Conservation (phyloP, 2,329 filamentous ascomycete species). For the Aspergillus fumigatus region DNA sequence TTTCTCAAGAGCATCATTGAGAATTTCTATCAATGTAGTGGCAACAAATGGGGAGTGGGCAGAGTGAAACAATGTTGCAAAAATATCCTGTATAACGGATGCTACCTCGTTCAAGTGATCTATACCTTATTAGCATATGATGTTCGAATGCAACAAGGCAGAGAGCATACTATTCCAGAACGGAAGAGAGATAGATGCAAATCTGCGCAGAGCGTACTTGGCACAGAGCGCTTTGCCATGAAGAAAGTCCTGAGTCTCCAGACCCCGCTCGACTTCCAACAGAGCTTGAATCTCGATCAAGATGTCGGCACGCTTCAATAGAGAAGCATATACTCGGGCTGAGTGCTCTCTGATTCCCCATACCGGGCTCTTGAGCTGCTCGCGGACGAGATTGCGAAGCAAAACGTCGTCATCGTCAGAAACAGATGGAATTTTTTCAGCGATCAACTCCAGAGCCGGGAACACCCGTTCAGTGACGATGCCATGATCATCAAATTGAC, state of each 20-base stretch:
- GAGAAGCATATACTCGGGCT: slow-evolving; percentile 39
- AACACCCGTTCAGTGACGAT: slow-evolving; percentile 42
- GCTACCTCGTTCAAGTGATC: slow-evolving; percentile 26
- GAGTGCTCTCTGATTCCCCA: slow-evolving; percentile 46
- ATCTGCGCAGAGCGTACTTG: slow-evolving; percentile 34
- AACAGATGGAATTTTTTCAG: slow-evolving; percentile 38
- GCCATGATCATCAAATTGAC: slow-evolving; percentile 22
- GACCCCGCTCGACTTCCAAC: slow-evolving; percentile 13
- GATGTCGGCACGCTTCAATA: slow-evolving; percentile 31
- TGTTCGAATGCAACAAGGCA: background rate
- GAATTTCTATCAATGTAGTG: slow-evolving; percentile 32
- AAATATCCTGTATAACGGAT: slow-evolving; percentile 20
- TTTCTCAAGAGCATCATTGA: slow-evolving; percentile 34
- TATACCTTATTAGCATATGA: slow-evolving; percentile 13
- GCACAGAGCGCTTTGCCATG: slow-evolving; percentile 41
- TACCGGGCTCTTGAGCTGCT: slow-evolving; percentile 39
- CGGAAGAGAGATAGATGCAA: slow-evolving; percentile 27
- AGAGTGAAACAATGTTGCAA: slow-evolving; percentile 23
- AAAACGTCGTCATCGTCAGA: slow-evolving; percentile 28
- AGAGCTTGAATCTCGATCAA: slow-evolving; percentile 25
- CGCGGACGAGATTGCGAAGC: slow-evolving; percentile 29
- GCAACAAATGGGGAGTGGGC: slow-evolving; percentile 33
- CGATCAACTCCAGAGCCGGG: slow-evolving; percentile 44
- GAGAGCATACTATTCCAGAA: slow-evolving; percentile 31
- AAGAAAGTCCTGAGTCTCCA: slow-evolving; percentile 30